Evolutionary conservation across 805 yeast species (phyloP).

Genomic region (Starmerella potacharoeniae): DNA sequence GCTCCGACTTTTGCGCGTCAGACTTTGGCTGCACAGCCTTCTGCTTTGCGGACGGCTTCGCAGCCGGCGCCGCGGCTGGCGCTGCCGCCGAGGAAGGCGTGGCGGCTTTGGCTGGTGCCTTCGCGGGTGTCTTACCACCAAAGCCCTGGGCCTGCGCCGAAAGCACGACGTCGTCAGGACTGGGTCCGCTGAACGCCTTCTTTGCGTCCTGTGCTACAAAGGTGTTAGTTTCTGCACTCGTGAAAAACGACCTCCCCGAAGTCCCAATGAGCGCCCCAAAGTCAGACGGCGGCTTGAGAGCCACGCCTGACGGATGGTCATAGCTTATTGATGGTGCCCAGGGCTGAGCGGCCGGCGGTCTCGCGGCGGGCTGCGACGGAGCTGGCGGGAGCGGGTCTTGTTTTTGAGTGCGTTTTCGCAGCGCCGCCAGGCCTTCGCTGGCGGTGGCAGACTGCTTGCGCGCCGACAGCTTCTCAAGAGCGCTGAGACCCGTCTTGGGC

Average conservation of each 20-base stretch:
- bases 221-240: conserved; percentile 16
- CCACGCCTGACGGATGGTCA: neutral
- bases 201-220: conserved; percentile 35
- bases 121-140: neutral
- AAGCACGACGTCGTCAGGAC: conserved; percentile 70
- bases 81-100: neutral
- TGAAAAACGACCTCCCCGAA: neutral
- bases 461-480: conserved; percentile 2
- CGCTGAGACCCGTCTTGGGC: neutral
- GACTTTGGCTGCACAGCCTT: conserved; percentile 2
- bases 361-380: neutral
- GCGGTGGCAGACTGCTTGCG: neutral
- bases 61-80: neutral
- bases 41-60: conserved; percentile 3
- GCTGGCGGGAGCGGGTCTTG: neutral
- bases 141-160: conserved; percentile 41
- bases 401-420: neutral
- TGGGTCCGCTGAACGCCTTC: conserved; percentile 36
- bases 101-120: neutral
- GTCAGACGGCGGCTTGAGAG: conserved; percentile 6
- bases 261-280: conserved; percentile 14
- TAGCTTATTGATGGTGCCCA: conserved; percentile 8
- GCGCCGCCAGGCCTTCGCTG: neutral
- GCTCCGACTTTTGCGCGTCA: conserved; percentile 2
- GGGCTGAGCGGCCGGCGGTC: neutral